Evolutionary conservation across 2,329 filamentous ascomycete species (phyloP), one percentile per base, ranked within the genome.

Genomic region (Colletotrichum incanum): DNA sequence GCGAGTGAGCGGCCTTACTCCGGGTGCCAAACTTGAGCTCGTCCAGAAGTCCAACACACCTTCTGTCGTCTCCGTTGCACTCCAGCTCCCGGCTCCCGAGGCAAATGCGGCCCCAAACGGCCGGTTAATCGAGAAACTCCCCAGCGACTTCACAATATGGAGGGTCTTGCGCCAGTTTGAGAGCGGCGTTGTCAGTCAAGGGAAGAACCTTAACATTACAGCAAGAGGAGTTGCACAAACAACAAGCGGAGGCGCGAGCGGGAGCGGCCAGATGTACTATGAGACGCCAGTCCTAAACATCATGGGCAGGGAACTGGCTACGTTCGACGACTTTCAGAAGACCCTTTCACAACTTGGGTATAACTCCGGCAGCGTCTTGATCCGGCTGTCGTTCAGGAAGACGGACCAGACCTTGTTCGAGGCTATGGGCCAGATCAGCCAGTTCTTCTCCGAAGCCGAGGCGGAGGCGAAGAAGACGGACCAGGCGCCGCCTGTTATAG

Each of bases 1-100:
- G 80, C 92, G 96, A 59, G 90, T 96, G 37, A 93, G 95, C 6
- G 94, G 95, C 61, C 91, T 99, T 7, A 87, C 89, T 16, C 90
- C 94, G 47, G 96, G 96, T 73, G 96, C 96, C 71, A 97, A 97
- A 80, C 90, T 99, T 71, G 95, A 98, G 79, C 93, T 99, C 61
- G 93, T 98, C 28, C 92, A 94, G 79, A 92, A 93, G 71, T 96
- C 95, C 56, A 93, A 94, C 69, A 96, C 95, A 0, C 93, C 95
- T 0, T 92, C 94, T 1, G 93, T 93, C 59, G 93, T 99, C 67
- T 95, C 93, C 50, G 93, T 99, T 52, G 96, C 94, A n/a, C 85
- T 99, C 16, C 94, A 97, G 79, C 86, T 98, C 37, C 94, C 94
- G 4, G 88, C 92, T 45, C 89, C 91, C 28, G 93, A 96, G 79